Percentiles rank a stretch among this genome's conserved stretches.
Evolutionary conservation across 169 alveolate species (phyloP).

Genomic region (Cryptosporidium canis): DNA sequence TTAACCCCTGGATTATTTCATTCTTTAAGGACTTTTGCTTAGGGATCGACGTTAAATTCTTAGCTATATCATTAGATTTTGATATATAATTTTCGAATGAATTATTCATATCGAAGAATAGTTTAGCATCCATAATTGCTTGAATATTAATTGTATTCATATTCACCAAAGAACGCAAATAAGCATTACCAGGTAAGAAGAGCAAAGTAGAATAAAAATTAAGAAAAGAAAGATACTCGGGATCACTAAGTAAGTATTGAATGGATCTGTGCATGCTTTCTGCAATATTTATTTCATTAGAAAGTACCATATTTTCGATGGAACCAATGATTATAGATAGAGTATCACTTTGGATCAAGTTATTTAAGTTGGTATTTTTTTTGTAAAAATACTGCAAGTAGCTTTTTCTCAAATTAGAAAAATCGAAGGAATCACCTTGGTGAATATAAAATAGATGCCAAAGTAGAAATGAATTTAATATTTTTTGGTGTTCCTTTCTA

Average conservation of each 20-base stretch:
- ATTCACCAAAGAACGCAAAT: neutral
- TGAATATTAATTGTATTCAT: neutral
- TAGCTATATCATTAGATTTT: neutral
- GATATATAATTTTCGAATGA: conserved; percentile 6
- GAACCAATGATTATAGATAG: conserved; percentile 1
- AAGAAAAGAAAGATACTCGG: neutral
- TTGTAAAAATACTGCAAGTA: conserved; percentile 35
- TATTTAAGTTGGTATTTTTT: neutral
- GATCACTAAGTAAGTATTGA: neutral
- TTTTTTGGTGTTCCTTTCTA: neutral
- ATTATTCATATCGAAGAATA: conserved; percentile 5
- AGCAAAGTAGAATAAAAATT: neutral
- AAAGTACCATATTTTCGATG: conserved; percentile 53
- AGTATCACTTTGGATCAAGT: conserved; percentile 15
- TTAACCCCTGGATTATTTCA: conserved; percentile 30
- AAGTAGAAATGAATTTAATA: neutral
- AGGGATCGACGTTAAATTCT: neutral
- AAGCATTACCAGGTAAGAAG: neutral
- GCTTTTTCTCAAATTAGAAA: neutral
- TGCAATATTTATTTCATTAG: neutral
- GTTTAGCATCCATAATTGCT: conserved; percentile 34
- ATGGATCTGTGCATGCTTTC: neutral
- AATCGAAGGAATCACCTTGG: neutral
- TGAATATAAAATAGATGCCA: conserved; percentile 55
- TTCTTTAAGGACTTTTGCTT: neutral